Evolutionary conservation across 345 rosid species (phyloP), one percentile per base, ranked within the genome.

Genomic region (Geranium brycei): DNA sequence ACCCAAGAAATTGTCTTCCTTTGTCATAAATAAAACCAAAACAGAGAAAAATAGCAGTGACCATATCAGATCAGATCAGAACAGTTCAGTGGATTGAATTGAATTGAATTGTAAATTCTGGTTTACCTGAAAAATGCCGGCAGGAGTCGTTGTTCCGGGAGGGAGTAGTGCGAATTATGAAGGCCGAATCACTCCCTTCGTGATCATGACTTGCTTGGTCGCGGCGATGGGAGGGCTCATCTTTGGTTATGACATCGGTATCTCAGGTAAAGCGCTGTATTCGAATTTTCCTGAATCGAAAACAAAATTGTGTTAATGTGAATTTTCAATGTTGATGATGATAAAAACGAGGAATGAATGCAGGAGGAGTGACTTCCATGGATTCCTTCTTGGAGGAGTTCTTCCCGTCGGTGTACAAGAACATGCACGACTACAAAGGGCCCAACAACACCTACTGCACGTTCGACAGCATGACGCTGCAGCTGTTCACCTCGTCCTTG

Each of bases 321-420:
- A 13, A 55, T 53, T 41, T 10, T 23, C 7, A n/a, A 18, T 35
- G 0, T 5, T 15, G 16, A 11, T 1, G 6, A 19, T 63, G 51
- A 19, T 51, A 1, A 57, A 23, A 23, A 23, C 28, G 28, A 23
- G 28, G 28, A 23, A 23, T 23, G 28, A 23, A 23, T 23, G 28
- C 28, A 82, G 96, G 95, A 57, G 95, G 96, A n/a, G 96, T 89
- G 15, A 89, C 95, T 23, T 79, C 88, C 12, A 87, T 89, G 96
- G 84, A 81, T 28, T 70, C 83, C 1, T 89, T 87, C 64, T 64
- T 89, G 77, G 65, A 64, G 62, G 66, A 81, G 68, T 89, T 89
- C 60, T 89, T 87, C 73, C 96, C 91, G 0, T 1, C 61, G 0
- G 88, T 89, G 3, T 68, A 73, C 66, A 41, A 57, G 35, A 78